Base-by-base conservation (phyloP, 495 filamentous ascomycete species). In the Lichenothelia convexa region DNA sequence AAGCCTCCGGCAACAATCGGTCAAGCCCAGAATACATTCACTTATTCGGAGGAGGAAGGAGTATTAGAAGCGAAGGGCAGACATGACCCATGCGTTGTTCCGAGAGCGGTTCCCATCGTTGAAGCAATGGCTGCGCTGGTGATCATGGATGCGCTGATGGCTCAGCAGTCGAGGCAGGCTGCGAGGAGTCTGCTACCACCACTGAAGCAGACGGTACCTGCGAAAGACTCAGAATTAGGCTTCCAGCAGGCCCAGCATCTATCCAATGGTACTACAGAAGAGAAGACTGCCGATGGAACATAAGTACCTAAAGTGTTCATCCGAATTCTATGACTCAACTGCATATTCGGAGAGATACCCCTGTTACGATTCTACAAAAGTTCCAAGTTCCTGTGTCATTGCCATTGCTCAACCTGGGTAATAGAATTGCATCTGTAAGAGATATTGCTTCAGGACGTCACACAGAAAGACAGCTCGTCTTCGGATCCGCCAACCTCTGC, bases 1-100 rank as follows among this genome's bases (percentile, higher is more conserved):
- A 97, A 97, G 63, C 80, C 87, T 1, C 73, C 89, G 5, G 89
- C 89, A 6, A 97, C 89, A 6, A 97, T 97, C 51, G 83, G 84
- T 22, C 80, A 87, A 60, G 81, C 81, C 18, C 89, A 97, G 60
- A 61, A 62, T 16, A 97, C 91, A 3, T 75, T 80, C 9, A 74
- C 73, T 1, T 95, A 93, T 57, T 74, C 71, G 37, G 55, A 59
- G 9, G 62, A 64, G 12, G 73, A 79, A 39, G 89, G 89, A 30
- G 53, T 78, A 8, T 61, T 95, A 8, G 86, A 85, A 39, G 89
- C 89, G 27, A 97, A 95, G 68, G 89, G 89, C 5, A 67, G 89
- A 33, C 89, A 97, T 54, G 89, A 97, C 51, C 89, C 89, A 13
- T 93, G 86, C 51, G 89, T 95, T 5, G 83, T 93, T 1, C 89